phyloP scores from a whole-genome alignment of 2,329 filamentous ascomycete species.

The Trichophyton rubrum region DNA sequence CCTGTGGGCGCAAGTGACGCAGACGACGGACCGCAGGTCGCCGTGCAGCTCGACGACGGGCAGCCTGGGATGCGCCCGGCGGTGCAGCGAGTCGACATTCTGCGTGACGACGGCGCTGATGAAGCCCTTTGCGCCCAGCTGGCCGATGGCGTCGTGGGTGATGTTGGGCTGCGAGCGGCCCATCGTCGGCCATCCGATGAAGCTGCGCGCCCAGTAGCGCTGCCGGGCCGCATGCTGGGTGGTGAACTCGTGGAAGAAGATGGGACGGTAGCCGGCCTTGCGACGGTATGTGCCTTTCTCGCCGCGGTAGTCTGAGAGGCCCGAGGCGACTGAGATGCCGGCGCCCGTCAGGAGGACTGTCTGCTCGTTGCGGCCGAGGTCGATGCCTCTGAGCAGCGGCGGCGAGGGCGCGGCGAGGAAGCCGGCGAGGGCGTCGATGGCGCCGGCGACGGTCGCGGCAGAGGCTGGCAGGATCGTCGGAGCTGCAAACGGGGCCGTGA shows the following conservation, averaged over 20 bases:
- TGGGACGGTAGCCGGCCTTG: slow-evolving; percentile 80
- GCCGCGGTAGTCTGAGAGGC: slow-evolving; percentile 84
- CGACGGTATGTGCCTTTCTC: slow-evolving; percentile 81
- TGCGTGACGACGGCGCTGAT: slow-evolving; percentile 75
- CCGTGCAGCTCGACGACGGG: slow-evolving; percentile 81
- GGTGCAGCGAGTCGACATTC: slow-evolving; percentile 94
- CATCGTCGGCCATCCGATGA: slow-evolving; percentile 79
- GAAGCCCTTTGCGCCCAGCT: slow-evolving; percentile 59
- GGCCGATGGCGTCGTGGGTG: slow-evolving; percentile 63
- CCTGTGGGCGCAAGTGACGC: slow-evolving; percentile 62
- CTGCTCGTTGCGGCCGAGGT: slow-evolving; percentile 38
- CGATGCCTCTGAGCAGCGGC: slow-evolving; percentile 33
- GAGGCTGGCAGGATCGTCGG: slow-evolving; percentile 61
- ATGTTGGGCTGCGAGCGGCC: slow-evolving; percentile 66
- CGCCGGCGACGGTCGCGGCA: slow-evolving; percentile 57
- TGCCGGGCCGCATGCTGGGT: slow-evolving; percentile 71
- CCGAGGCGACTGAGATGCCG: slow-evolving; percentile 84
- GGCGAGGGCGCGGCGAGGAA: slow-evolving; percentile 58
- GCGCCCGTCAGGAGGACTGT: slow-evolving; percentile 65
- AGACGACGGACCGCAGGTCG: slow-evolving; percentile 69
- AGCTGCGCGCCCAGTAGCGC: slow-evolving; percentile 91
- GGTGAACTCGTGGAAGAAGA: slow-evolving; percentile 86
- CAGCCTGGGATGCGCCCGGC: slow-evolving; percentile 58
- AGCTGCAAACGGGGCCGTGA: slow-evolving; percentile 66
- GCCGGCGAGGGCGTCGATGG: slow-evolving; percentile 60